Base-by-base conservation (phyloP, 192 early-diverging fungal genomes). In the Backusella macrospora region DNA sequence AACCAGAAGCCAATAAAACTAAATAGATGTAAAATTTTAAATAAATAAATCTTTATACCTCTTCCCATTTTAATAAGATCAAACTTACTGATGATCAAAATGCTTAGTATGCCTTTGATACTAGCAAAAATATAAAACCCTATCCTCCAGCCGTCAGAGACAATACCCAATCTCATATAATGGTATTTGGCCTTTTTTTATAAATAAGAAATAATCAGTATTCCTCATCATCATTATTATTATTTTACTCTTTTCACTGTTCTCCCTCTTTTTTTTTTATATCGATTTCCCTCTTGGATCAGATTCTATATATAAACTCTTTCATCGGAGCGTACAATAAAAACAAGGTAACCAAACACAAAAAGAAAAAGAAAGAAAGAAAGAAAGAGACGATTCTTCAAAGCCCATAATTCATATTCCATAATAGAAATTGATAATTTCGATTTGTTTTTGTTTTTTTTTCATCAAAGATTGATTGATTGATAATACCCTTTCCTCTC, bases 61-160 rank as follows among this genome's bases (percentile, higher is more conserved):
- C 3, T n/a, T 47, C 9, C 62, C n/a, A 10, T 37, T n/a, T 42
- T 42, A 29, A 37, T 0, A 14, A n/a, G 6, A 63, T 13, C 40
- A 42, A 45, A 39, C 64, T 45, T 76, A 75, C 78, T 82, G 45
- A 87, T 84, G 47, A 87, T 84, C 5, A 87, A 76, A 21, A 87
- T 81, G 68, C 84, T 83, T 1, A 87, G 76, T 5, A 82, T 78
- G 8, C 86, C 86, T 55, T 83, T 84, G 45, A 87, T 78, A 73
- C 84, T 86, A 48, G 85, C 79, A 72, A 86, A 88, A 18, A 88
- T 79, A 63, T 88, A 88, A 70, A 86, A 84, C 62, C 85, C 82
- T 14, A 86, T 81, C 1, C 82, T 80, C 84, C 84, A 88, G 29
- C 83, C 85, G 46, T 88, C 85, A 40, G 78, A 71, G n/a, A 79